Evolutionary conservation across 164 flowering plant genomes (phyloP).

Genomic region (Magnolia kwangsiensis): DNA sequence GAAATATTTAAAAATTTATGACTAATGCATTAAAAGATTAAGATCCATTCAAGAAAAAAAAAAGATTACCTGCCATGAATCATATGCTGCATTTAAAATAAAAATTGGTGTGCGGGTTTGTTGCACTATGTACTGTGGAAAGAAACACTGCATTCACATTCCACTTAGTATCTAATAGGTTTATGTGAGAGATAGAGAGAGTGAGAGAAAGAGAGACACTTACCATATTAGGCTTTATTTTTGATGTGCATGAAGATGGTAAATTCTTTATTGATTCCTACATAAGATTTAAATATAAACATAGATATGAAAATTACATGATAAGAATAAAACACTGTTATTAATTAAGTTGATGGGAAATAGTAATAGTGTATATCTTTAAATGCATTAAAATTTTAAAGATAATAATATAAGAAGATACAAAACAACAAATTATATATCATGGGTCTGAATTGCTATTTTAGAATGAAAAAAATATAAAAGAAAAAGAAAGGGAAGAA

Average conservation of each 20-base stretch:
- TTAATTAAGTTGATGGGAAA: not conserved
- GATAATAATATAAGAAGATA: no score
- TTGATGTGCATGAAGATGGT: constrained; percentile 69
- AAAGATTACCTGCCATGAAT: constrained; percentile 89
- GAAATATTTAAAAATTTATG: no score
- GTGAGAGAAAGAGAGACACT: constrained; percentile 1
- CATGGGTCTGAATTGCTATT: not conserved
- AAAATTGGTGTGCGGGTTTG: constrained; percentile 69
- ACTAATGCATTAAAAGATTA: no score
- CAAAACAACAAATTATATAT: not conserved
- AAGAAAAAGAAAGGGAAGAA: not conserved
- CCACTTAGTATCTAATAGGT: not conserved
- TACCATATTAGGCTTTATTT: constrained; percentile 60
- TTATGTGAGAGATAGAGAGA: not conserved
- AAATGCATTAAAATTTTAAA: not conserved
- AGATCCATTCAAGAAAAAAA: not conserved
- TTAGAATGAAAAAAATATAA: no score
- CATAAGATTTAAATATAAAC: not conserved
- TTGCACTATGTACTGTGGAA: constrained; percentile 66
- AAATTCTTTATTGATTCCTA: constrained; percentile 81
- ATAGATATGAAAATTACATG: not conserved
- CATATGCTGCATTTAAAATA: constrained; percentile 83
- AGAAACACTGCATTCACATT: constrained; percentile 66
- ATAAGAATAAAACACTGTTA: not conserved
- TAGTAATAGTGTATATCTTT: not conserved